Evolutionary conservation across 2,329 filamentous ascomycete species (phyloP).

Genomic region (Domatiomyces globalis): DNA sequence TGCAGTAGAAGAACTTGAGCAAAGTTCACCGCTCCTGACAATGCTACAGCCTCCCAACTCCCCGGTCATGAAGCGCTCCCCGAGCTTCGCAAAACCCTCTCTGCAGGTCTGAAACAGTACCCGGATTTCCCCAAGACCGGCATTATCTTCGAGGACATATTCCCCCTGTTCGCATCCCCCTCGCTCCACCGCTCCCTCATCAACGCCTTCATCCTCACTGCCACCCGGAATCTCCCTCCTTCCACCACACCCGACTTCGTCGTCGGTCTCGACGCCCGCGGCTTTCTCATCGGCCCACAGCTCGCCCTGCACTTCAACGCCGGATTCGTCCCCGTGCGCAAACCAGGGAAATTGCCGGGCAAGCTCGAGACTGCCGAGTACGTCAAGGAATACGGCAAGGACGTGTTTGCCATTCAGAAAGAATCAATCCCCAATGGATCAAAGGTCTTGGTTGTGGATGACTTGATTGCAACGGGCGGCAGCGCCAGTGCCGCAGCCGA

Average conservation of each 20-base stretch:
- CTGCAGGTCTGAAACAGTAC: constrained; percentile 11
- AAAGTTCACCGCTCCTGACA: not conserved
- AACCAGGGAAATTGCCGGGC: constrained; percentile 90
- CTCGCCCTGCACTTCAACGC: constrained; percentile 72
- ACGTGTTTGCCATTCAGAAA: constrained; percentile 90
- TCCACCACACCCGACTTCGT: constrained; percentile 66
- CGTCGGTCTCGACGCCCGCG: constrained; percentile 82
- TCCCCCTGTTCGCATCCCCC: constrained; percentile 80
- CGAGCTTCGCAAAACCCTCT: constrained; percentile 9
- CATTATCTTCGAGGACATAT: constrained; percentile 95
- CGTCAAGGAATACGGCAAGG: constrained; percentile 90
- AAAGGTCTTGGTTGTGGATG: constrained; percentile 85
- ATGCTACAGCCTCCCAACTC: constrained; percentile 17
- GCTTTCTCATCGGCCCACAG: constrained; percentile 87
- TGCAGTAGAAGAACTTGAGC: not conserved
- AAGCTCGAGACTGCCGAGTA: constrained; percentile 72
- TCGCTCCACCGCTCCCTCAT: constrained; percentile 61
- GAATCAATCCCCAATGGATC: constrained; percentile 73
- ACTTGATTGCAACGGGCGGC: constrained; percentile 95
- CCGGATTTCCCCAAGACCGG: constrained; percentile 27
- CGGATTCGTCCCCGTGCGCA: constrained; percentile 83
- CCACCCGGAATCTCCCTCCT: constrained; percentile 47
- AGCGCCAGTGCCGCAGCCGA: constrained; percentile 77
- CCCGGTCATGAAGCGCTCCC: constrained; percentile 16
- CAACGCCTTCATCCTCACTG: constrained; percentile 71